These are phyloP conservation scores for Lachnellula willkommii DNA, from an alignment of 2,329 filamentous ascomycete genomes.

Conservation along the genomic window DNA sequence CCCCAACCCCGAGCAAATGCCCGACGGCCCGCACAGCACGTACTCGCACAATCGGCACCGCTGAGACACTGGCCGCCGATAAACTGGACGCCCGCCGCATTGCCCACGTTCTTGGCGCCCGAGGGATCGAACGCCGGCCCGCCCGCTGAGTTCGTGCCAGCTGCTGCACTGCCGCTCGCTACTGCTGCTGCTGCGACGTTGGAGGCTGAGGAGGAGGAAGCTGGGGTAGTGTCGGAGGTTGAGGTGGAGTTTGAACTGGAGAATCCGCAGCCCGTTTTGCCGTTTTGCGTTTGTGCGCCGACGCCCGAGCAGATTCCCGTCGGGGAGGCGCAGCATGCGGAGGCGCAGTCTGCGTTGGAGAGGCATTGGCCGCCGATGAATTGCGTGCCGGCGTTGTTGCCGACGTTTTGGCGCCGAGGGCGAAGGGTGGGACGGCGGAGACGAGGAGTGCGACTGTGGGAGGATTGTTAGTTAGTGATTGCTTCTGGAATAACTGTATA, in stretches of 20 bases:
- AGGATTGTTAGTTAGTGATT: neutral
- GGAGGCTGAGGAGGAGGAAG: neutral
- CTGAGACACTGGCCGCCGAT: constrained; percentile 22
- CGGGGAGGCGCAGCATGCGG: constrained; percentile 19
- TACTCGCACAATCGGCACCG: constrained; percentile 18
- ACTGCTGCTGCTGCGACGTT: neutral
- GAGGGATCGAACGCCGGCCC: constrained; percentile 14
- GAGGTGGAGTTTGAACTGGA: neutral
- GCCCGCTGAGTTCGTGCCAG: neutral
- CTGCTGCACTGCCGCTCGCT: neutral
- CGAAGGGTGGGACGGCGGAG: constrained; percentile 17
- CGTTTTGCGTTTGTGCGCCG: constrained; percentile 30
- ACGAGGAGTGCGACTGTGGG: constrained; percentile 7
- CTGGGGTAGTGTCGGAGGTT: neutral
- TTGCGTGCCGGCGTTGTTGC: constrained; percentile 17
- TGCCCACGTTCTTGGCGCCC: constrained; percentile 24
- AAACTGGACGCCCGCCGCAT: constrained; percentile 17
- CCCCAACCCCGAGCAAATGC: constrained; percentile 33
- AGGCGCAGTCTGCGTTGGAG: constrained; percentile 17
- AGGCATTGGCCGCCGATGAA: constrained; percentile 24
- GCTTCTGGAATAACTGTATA: neutral
- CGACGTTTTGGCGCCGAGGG: constrained; percentile 24
- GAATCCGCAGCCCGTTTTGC: constrained; percentile 35
- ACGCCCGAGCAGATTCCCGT: constrained; percentile 32
- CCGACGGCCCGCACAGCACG: constrained; percentile 21